Evolutionary conservation across 768 basidiomycete species (phyloP), one percentile per base, ranked within the genome.

Genomic region (Boletus rex-veris): DNA sequence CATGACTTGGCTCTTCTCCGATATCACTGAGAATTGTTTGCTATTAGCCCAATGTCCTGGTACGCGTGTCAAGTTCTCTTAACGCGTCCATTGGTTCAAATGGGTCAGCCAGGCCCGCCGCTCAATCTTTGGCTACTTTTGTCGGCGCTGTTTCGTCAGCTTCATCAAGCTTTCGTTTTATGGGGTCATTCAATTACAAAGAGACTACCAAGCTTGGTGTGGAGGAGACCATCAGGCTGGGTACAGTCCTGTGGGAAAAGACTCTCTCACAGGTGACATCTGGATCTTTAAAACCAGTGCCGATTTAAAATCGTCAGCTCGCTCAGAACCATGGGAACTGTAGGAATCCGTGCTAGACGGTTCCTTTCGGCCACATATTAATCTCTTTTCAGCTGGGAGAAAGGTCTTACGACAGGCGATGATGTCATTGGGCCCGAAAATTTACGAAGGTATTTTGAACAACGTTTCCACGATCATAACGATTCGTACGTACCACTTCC

Each of bases 71-170:
- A 53, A 40, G 26, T 52, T 39, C 43, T 53, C 12, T 62, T 58
- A 40, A 60, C 63, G n/a, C 30, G 11, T 24, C 38, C 26, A 28
- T 38, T 52, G 11, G 53, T 33, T 37, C 39, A 33, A 37, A 28
- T 45, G 39, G 19, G 41, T 46, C 43, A 36, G 35, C 33, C 49
- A 92, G 90, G 76, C 75, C 48, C 83, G 87, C 26, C 83, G 88
- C 18, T 92, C 91, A 3, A 71, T 89, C 19, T 88, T 92, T 66
- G 92, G 90, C 3, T 89, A 83, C 61, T 92, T 92, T 64, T 84
- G 81, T 59, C 85, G 90, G 44, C 79, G 91, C 38, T 90, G 87
- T 64, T 85, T 79, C 55, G 77, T 90, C 45, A 85, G 80, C 60
- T 92, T 86, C 69, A 64, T 80, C 60, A 92, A 92, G 64, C 74